Evolutionary conservation across 352 stramenopile genomes (phyloP), one percentile per base, ranked within the genome.

Genomic region (Pythium inflatum): DNA sequence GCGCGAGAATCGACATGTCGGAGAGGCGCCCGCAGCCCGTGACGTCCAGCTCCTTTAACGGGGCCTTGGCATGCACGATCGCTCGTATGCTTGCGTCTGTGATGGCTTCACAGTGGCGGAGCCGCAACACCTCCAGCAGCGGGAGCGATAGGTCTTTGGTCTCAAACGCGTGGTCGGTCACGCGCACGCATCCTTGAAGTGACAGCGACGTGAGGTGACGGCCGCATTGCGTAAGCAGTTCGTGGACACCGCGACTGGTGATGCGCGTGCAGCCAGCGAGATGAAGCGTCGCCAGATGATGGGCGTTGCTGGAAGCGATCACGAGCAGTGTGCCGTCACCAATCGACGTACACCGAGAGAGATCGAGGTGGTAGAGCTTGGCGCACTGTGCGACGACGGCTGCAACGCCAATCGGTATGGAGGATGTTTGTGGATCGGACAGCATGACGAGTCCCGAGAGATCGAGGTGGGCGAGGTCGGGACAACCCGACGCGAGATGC

Each of bases 41-140:
- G 31, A 96, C 55, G 55, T 97, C 88, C 30, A 98, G 81, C 20
- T 93, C 87, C 18, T 68, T 78, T 20, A 98, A 71, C 9, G 85
- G 68, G 9, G 82, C 75, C 18, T 87, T 94, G 20, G 74, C 63
- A 4, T 41, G 62, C n/a, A 76, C 77, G 12, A 94, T 43, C 22
- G 62, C 73, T 9, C 78, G 71, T 2, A 93, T 68, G 1, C 70
- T 74, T 4, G 68, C 48, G 55, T 90, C 85, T 0, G 85, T 81
- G 2, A 94, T 27, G 5, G 68, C 22, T 2, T 61, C 69, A 31
- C 80, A 89, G 6, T 83, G 55, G 13, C 74, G 64, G 4, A 94
- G 63, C 20, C 78, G 76, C 7, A 94, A 68, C 5, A 71, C 58
- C 11, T 55, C 45, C 9, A 94, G 73, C 8, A 70, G 68, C 5